Evolutionary conservation across 2,329 filamentous ascomycete genomes (phyloP).

Genomic region (Aspergillus neoniger): DNA sequence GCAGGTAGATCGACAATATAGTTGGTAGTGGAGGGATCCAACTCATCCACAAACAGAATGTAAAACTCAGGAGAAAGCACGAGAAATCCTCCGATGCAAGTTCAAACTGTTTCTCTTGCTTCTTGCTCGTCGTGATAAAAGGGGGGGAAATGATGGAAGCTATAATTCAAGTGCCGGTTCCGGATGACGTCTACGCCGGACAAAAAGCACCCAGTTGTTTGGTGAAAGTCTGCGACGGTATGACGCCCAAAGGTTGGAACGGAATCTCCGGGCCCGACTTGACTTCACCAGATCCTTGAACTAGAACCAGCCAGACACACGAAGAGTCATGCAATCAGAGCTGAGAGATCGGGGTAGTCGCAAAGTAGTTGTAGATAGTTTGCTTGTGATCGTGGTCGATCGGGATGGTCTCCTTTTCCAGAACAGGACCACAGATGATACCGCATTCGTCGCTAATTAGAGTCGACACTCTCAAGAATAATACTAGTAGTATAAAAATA

Average conservation of each 20-base stretch:
- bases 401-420: not conserved
- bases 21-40: not conserved
- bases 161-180: slow-evolving; percentile 18
- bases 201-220: slow-evolving; percentile 3
- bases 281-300: slow-evolving; percentile 6
- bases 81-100: not conserved
- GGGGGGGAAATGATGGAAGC: slow-evolving; percentile 11
- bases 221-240: slow-evolving; percentile 22
- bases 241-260: slow-evolving; percentile 23
- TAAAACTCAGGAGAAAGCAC: not conserved
- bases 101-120: not conserved
- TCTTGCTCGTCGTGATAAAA: slow-evolving; percentile 5
- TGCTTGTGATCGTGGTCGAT: slow-evolving; percentile 1
- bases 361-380: not conserved
- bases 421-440: not conserved
- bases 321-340: slow-evolving; percentile 1
- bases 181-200: slow-evolving; percentile 41
- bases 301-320: not conserved
- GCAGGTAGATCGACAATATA: not conserved
- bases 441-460: not conserved
- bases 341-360: not conserved
- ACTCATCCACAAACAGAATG: too few relatives aligned
- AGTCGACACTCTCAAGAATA: not conserved
- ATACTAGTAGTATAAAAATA: not conserved
- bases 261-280: slow-evolving; percentile 20